Evolutionary conservation across 2,329 filamentous ascomycete genomes (phyloP), one percentile per base, ranked within the genome.

Genomic region (Pseudocercospora macadamiae): DNA sequence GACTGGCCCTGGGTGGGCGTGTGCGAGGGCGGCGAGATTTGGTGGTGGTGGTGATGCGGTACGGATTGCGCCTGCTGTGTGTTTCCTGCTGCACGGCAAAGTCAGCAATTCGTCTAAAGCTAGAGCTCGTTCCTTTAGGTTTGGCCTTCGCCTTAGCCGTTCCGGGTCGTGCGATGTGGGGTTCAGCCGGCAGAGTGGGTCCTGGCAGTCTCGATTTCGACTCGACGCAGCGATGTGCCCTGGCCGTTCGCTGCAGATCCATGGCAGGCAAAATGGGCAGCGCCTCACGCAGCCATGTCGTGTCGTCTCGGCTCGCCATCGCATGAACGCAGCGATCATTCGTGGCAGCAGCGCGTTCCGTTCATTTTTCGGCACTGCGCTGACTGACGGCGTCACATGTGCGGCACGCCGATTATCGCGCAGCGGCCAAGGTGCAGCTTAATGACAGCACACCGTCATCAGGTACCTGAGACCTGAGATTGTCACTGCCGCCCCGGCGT

Each of bases 61-160:
- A 60, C 62, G 4, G 61, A 60, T 54, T 68, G 66, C 34, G 69
- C 64, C n/a, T 64, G 61, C 56, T 68, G 69, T 66, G 70, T 68
- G 54, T 53, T 56, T 59, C 60, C 60, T 62, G 52, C 48, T 26
- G 25, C 14, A 39, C 32, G 54, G 34, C 51, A 59, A 57, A 55
- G 60, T 62, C 55, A 62, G 60, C 51, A 30, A 49, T 47, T 39
- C 48, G 54, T 54, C 51, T 23, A 25, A 23, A 47, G 44, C 44
- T 49, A 16, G 26, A 30, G 47, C 16, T 26, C 25, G n/a, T 28
- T 30, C 25, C 26, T 19, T 16, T 21, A 49, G 32, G 28, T 39
- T 39, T n/a, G 36, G 36, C 36, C 6, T 7, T 6, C 28, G 28
- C 28, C 28, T 12, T 32, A 32, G 28, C 28, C 28, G 12, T 6